Evolutionary conservation across 2,329 filamentous ascomycete genomes (phyloP), one percentile per base, ranked within the genome.

Genomic region (Hypoxylon sp.): DNA sequence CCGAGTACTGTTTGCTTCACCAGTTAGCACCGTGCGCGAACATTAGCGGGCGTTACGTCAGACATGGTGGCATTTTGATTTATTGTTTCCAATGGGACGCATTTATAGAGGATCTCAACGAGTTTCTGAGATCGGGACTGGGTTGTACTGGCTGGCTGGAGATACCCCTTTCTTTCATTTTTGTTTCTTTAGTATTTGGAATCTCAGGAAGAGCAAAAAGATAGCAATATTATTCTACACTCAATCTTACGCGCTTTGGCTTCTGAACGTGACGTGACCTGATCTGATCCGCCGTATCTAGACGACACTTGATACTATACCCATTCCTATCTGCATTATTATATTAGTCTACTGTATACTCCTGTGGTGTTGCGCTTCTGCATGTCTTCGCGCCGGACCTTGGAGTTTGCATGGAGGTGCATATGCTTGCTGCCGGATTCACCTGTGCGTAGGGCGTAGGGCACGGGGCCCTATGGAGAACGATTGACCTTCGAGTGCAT

Each of bases 91-190:
- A 55, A n/a, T 49, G 46, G 58, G 42, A 50, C 44, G 61, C 53
- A 59, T 60, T 66, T 71, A 71, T 71, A 71, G 69, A 71, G 56
- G 57, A 66, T 69, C 69, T 61, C 62, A 30, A 37, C 46, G 27
- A 55, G 27, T 60, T 58, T 59, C 58, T 22, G 44, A 66, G 66
- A 60, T 66, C 59, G 49, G 69, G 66, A 61, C 60, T 50, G 62
- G 69, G 69, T 71, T 66, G 66, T 64, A 69, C 69, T 71, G 69
- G 69, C 69, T 71, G 69, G 69, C 69, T 71, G 66, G 60, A 71
- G 69, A 71, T 71, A 71, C 69, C 69, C 69, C 68, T 60, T 68
- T 51, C 50, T 63, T 66, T 64, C 64, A 55, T 61, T 61, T 61
- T 68, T 58, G 27, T 42, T 57, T 64, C 42, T 54, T 66, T 60